Percentiles rank a stretch among this genome's conserved stretches.
These are phyloP conservation scores for Cryptococcus floricola DNA, from an alignment of 1,284 basidiomycete species.

Conservation along the genomic window DNA sequence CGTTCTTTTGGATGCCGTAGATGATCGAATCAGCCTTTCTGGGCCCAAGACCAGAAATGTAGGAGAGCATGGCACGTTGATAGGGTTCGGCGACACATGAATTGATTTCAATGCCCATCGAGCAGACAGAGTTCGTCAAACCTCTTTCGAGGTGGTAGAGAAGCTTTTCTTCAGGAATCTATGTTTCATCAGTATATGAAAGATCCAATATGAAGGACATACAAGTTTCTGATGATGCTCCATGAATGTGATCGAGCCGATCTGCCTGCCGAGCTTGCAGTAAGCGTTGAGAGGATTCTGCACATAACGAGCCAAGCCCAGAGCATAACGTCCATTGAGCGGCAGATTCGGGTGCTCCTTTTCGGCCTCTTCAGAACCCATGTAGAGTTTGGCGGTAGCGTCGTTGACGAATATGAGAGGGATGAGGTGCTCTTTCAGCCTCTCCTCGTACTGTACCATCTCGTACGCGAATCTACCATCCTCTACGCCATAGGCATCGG, in stretches of 20 bases:
- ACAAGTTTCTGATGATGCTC: slow-evolving; percentile 85
- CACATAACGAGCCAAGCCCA: slow-evolving; percentile 87
- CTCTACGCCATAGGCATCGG: slow-evolving; percentile 31
- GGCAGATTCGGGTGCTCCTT: slow-evolving; percentile 82
- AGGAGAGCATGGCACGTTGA: slow-evolving; percentile 81
- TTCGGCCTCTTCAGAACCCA: slow-evolving; percentile 79
- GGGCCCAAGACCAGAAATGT: slow-evolving; percentile 89
- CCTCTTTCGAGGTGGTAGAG: slow-evolving; percentile 76
- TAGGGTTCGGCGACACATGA: slow-evolving; percentile 81
- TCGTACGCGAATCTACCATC: slow-evolving; percentile 34
- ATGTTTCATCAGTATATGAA: slow-evolving; percentile 7
- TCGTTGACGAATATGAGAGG: slow-evolving; percentile 84
- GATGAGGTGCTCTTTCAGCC: slow-evolving; percentile 46
- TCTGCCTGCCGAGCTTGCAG: slow-evolving; percentile 76
- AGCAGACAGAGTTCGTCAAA: slow-evolving; percentile 84
- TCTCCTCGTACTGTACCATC: slow-evolving; percentile 28
- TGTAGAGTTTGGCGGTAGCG: slow-evolving; percentile 90
- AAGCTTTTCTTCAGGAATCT: slow-evolving; percentile 67
- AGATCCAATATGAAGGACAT: slow-evolving; percentile 31
- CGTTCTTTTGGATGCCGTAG: slow-evolving; percentile 72
- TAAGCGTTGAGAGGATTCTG: slow-evolving; percentile 95
- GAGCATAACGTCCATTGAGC: slow-evolving; percentile 83
- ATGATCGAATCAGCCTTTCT: slow-evolving; percentile 86
- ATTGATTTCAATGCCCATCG: slow-evolving; percentile 94
- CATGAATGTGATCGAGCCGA: slow-evolving; percentile 73